Evolutionary conservation across 2,329 filamentous ascomycete species (phyloP).

Genomic region (Trichoderma atroviride): DNA sequence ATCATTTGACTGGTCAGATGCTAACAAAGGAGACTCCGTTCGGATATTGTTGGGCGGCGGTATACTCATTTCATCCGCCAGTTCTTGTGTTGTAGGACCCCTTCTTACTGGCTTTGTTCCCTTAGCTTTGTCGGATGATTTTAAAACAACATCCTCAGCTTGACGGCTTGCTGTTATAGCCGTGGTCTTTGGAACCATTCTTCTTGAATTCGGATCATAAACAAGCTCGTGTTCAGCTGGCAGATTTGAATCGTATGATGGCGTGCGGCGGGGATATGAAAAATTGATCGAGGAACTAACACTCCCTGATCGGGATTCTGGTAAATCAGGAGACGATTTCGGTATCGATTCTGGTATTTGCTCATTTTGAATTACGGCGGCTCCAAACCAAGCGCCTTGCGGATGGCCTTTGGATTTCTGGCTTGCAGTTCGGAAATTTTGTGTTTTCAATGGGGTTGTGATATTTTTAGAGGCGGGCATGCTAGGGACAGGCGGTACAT

Average conservation of each 20-base stretch:
- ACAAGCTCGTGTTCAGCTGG: constrained; percentile 53
- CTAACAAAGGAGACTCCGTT: not conserved
- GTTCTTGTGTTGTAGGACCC: not conserved
- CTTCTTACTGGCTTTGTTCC: not conserved
- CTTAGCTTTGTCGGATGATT: constrained; percentile 26
- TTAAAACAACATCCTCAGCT: not conserved
- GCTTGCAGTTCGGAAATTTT: constrained; percentile 57
- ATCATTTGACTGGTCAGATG: not conserved
- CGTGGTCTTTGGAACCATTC: constrained; percentile 57
- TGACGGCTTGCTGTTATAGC: constrained; percentile 37
- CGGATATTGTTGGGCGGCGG: not conserved
- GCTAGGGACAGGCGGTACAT: constrained; percentile 74
- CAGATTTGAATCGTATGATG: constrained; percentile 38
- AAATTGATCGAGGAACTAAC: constrained; percentile 61
- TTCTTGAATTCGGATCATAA: constrained; percentile 67
- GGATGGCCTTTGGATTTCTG: constrained; percentile 50
- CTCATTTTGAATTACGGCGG: constrained; percentile 49
- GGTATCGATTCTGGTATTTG: constrained; percentile 48
- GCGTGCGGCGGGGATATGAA: constrained; percentile 56
- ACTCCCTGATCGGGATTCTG: constrained; percentile 46
- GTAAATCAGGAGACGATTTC: constrained; percentile 34
- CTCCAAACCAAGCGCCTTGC: constrained; percentile 53
- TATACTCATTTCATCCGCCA: not conserved
- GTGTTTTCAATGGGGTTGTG: constrained; percentile 48
- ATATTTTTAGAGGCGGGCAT: constrained; percentile 53